Conservation (phyloP, 257 asterid genomes). For the Gentiana dahurica region DNA sequence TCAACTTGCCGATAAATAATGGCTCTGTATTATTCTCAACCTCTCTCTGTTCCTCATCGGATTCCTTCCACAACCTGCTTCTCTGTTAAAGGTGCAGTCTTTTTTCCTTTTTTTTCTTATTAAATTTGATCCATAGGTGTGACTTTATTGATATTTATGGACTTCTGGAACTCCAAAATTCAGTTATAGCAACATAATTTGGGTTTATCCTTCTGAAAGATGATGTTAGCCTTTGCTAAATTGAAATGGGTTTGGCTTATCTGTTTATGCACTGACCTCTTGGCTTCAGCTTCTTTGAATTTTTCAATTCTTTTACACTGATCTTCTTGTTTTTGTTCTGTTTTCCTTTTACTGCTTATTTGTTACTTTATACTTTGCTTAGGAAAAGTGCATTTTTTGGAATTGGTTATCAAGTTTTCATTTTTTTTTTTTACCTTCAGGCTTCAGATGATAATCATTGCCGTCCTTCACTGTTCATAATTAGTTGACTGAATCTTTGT, state of each 20-base stretch:
- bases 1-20: no score
- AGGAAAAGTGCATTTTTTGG: background rate
- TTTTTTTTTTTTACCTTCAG: no score
- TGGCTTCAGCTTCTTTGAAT: background rate
- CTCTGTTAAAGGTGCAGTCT: constrained; percentile 13
- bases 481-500: no score
- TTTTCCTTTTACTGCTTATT: background rate
- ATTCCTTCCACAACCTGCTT: background rate
- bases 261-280: no score
- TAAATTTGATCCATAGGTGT: background rate
- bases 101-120: background rate
- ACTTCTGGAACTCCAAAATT: no score
- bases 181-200: no score
- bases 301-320: background rate
- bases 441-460: background rate
- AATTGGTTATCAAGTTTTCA: no score
- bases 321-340: background rate
- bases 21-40: background rate
- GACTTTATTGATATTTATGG: background rate
- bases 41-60: background rate
- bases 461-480: no score
- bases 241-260: no score
- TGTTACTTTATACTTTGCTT: no score
- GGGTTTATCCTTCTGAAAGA: no score
- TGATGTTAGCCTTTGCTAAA: no score